A percentile compares a stretch with the other conserved stretches of the same genome.
phyloP scores from a whole-genome alignment of 306 rosid species.

The Datisca glomerata region DNA sequence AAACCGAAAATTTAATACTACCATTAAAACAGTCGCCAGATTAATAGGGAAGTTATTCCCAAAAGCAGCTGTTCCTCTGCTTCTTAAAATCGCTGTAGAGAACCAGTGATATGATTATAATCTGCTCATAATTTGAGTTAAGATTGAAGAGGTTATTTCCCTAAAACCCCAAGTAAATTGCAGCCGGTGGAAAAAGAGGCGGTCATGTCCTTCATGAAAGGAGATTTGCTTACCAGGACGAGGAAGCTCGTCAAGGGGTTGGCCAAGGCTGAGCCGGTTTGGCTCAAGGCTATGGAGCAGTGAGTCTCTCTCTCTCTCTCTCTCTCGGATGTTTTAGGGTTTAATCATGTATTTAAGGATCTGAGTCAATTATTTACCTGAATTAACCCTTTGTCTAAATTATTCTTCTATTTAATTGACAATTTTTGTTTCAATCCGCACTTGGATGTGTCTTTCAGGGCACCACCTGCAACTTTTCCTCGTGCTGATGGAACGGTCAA shows the following conservation, averaged over 20 bases:
- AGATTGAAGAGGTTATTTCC: too few relatives aligned
- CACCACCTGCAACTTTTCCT: conserved; percentile 81
- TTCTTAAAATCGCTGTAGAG: too few relatives aligned
- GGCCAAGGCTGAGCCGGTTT: conserved; percentile 67
- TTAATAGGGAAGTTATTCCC: too few relatives aligned
- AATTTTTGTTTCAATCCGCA: background rate
- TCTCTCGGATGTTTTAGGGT: conserved; percentile 5
- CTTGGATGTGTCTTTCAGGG: conserved; percentile 29
- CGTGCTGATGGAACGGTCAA: conserved; percentile 44
- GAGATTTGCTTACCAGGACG: conserved; percentile 55
- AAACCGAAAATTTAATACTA: too few relatives aligned
- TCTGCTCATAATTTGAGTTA: too few relatives aligned
- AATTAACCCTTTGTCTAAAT: background rate
- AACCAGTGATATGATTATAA: too few relatives aligned
- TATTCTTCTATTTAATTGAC: background rate
- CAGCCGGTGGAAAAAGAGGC: conserved; percentile 1
- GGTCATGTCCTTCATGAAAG: conserved; percentile 66
- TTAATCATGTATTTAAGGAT: background rate
- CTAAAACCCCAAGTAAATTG: too few relatives aligned
- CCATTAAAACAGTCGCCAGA: too few relatives aligned
- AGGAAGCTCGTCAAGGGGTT: conserved; percentile 81
- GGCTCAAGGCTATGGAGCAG: conserved; percentile 98
- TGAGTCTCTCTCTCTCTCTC: conserved; percentile 17
- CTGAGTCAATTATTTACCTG: background rate
- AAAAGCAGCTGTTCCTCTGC: too few relatives aligned